Percentiles rank a stretch among this genome's conserved stretches.
phyloP scores from a whole-genome alignment of 1,139 yeast genomes.

The Magnusiomyces clavatus region DNA sequence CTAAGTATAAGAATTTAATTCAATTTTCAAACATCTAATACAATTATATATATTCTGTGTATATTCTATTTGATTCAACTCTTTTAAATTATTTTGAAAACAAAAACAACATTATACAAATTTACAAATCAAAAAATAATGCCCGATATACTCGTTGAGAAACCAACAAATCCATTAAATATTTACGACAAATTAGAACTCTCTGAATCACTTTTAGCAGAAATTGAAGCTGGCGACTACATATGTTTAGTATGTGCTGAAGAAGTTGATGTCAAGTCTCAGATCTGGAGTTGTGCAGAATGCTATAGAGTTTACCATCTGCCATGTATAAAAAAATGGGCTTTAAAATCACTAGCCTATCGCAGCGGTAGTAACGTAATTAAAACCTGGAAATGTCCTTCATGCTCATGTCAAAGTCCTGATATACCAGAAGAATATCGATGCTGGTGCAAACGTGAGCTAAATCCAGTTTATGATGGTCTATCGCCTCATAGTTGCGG shows the following conservation, averaged over 20 bases:
- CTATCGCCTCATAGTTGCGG: constrained; percentile 85
- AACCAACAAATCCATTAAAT: not conserved
- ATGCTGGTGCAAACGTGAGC: constrained; percentile 86
- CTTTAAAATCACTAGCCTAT: constrained; percentile 40
- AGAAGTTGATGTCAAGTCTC: constrained; percentile 60
- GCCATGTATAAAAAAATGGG: constrained; percentile 79
- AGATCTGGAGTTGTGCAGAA: constrained; percentile 64
- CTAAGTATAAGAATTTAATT: too few relatives aligned
- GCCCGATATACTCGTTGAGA: too few relatives aligned
- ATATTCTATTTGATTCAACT: too few relatives aligned
- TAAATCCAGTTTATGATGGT: constrained; percentile 55
- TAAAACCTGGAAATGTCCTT: constrained; percentile 80
- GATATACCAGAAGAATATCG: constrained; percentile 55
- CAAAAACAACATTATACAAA: too few relatives aligned
- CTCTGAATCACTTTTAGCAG: constrained; percentile 35
- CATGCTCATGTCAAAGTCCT: constrained; percentile 55
- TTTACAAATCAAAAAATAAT: too few relatives aligned
- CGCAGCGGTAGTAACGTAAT: constrained; percentile 28
- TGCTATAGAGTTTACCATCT: constrained; percentile 78
- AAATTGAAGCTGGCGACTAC: constrained; percentile 61
- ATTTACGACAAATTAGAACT: constrained; percentile 22
- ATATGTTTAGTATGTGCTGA: constrained; percentile 79
- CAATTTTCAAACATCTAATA: too few relatives aligned
- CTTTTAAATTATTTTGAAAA: too few relatives aligned
- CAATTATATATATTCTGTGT: too few relatives aligned